Evolutionary conservation across 2,329 filamentous ascomycete species (phyloP).

Genomic region (Ceratocystis alfenasii): DNA sequence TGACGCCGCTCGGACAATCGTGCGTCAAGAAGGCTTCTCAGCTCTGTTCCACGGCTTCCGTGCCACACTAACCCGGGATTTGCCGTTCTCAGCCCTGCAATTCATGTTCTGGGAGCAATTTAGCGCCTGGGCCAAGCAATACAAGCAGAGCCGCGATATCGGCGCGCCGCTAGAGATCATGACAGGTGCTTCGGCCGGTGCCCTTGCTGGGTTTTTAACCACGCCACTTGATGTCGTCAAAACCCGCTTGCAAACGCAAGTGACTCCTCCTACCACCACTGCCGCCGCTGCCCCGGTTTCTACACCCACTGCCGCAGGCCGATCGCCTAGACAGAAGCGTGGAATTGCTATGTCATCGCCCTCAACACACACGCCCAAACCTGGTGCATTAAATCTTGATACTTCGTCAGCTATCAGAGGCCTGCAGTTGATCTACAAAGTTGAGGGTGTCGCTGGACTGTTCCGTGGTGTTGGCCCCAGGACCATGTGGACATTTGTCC

Average conservation of each 20-base stretch:
- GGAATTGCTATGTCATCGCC: slow-evolving; percentile 83
- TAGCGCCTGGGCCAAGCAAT: slow-evolving; percentile 65
- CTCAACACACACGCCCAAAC: slow-evolving; percentile 66
- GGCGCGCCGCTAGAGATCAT: slow-evolving; percentile 74
- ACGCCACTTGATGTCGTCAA: slow-evolving; percentile 97
- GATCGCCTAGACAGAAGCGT: slow-evolving; percentile 42
- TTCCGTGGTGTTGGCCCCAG: slow-evolving; percentile 90
- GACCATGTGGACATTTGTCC: slow-evolving; percentile 92
- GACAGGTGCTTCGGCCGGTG: slow-evolving; percentile 80
- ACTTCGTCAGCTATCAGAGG: slow-evolving; percentile 83
- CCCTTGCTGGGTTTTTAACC: slow-evolving; percentile 84
- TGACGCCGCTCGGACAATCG: slow-evolving; percentile 77
- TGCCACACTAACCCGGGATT: slow-evolving; percentile 83
- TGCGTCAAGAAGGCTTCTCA: slow-evolving; percentile 64
- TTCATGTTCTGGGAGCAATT: slow-evolving; percentile 98
- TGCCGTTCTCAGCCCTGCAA: slow-evolving; percentile 91
- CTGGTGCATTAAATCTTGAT: slow-evolving; percentile 67
- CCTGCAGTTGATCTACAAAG: slow-evolving; percentile 74
- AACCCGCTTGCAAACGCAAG: slow-evolving; percentile 88
- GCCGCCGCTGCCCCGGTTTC: slow-evolving; percentile 20
- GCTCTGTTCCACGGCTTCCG: slow-evolving; percentile 96
- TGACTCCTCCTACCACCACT: slow-evolving; percentile 32
- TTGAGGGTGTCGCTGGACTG: slow-evolving; percentile 78
- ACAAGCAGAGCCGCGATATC: slow-evolving; percentile 70
- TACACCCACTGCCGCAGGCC: slow-evolving; percentile 23